A percentile compares a stretch with the other conserved stretches of the same genome.
phyloP scores from a whole-genome alignment of 176 grass and related monocot species.

The Rhynchospora breviuscula region DNA sequence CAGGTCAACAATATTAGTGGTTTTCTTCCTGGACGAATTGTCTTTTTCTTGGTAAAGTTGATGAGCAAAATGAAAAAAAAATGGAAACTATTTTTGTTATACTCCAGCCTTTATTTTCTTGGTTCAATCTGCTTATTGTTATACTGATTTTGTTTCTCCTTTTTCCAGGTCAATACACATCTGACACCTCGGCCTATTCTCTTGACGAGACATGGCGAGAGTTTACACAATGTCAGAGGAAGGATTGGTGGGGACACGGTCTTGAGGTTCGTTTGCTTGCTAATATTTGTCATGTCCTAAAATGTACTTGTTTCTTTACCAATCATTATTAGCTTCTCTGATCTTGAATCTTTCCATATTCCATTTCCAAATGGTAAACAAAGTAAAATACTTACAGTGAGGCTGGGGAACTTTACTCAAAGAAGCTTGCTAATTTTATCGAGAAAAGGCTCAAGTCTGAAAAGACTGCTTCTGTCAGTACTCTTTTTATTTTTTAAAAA shows the following conservation, averaged over 20 bases:
- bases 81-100: background rate
- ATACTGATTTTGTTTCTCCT: background rate
- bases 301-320: background rate
- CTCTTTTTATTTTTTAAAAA: background rate
- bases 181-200: slow-evolving; percentile 91
- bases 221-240: slow-evolving; percentile 91
- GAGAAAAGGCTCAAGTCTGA: slow-evolving; percentile 89
- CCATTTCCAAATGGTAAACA: slow-evolving; percentile 5
- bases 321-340: background rate
- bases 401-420: slow-evolving; percentile 76
- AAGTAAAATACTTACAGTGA: slow-evolving; percentile 51
- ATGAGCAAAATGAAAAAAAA: slow-evolving; percentile 10
- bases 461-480: slow-evolving; percentile 88
- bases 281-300: background rate
- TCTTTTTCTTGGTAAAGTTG: slow-evolving; percentile 89
- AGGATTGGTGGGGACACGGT: slow-evolving; percentile 91
- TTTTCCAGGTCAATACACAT: slow-evolving; percentile 90
- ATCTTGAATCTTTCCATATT: background rate
- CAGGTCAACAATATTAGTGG: slow-evolving; percentile 99
- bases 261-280: slow-evolving; percentile 61
- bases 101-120: background rate
- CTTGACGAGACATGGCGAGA: slow-evolving; percentile 95
- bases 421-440: slow-evolving; percentile 88
- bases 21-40: slow-evolving; percentile 95
- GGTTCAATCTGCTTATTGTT: background rate